Evolutionary conservation across 202 grass and related monocot genomes (phyloP), one percentile per base, ranked within the genome.

Genomic region (Setaria italica): DNA sequence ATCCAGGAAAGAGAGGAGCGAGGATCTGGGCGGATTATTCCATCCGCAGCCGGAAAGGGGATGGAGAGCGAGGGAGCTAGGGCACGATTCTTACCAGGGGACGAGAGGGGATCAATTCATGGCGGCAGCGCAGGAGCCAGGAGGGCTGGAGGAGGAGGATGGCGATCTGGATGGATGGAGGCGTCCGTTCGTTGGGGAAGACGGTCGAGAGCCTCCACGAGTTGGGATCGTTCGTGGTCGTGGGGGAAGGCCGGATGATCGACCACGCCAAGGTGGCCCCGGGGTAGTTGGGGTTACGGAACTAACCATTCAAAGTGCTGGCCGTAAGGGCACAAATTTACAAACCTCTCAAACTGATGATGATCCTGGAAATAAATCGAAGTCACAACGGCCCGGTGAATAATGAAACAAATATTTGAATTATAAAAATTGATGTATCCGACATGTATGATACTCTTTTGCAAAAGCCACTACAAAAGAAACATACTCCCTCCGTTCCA

Each of bases 121-220:
- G 79, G 30, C 43, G 25, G 37, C 57, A 14, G 42, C 16, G 25
- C 41, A 2, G 13, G 39, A 20, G 67, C 17, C 3, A 9, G 64
- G 19, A 8, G 5, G 30, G 55, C 48, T 2, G 12, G 11, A 3
- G 11, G 48, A 54, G 51, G 11, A 39, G 54, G 64, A 55, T 56
- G 65, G 79, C 56, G 79, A 81, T 82, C 79, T 71, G 67, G 79
- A 69, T 71, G 67, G 79, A 69, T 69, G 77, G 45, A 66, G 45
- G 43, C 45, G 45, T 51, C 41, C 13, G 56, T 46, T 66, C 9
- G 47, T 35, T 50, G 42, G 11, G 76, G 58, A 64, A 30, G 63
- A 47, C 78, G 48, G 64, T 70, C 63, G 47, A 41, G 30, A 37
- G 77, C 6, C 62, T 33, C 43, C 41, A 4, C 7, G 68, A 19